A percentile compares a stretch with the other conserved stretches of the same genome.
phyloP scores from a whole-genome alignment of 768 basidiomycete genomes.

The Pleurotus tuber-regium region DNA sequence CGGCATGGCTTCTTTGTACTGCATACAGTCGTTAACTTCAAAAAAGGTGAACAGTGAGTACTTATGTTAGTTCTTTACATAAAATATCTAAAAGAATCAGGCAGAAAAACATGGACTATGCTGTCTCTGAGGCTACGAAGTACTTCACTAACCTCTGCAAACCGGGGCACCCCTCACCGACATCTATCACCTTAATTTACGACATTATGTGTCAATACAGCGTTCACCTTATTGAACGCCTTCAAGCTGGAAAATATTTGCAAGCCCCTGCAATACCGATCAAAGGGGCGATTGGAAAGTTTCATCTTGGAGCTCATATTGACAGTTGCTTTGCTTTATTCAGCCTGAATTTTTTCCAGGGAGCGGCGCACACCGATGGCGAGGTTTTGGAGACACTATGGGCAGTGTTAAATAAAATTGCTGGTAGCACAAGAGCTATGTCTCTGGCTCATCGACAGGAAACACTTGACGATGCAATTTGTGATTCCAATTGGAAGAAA shows the following conservation, averaged over 20 bases:
- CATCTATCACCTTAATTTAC: constrained; percentile 19
- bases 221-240: constrained; percentile 15
- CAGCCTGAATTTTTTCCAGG: constrained; percentile 25
- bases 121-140: constrained; percentile 18
- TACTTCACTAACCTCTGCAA: constrained; percentile 2
- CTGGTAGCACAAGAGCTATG: constrained; percentile 30
- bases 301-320: constrained; percentile 19
- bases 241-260: constrained; percentile 11
- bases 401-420: constrained; percentile 23
- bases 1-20: constrained; percentile 30
- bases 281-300: constrained; percentile 12
- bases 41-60: constrained; percentile 25
- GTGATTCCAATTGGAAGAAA: constrained; percentile 34
- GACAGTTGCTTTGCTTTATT: constrained; percentile 14
- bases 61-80: not conserved
- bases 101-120: constrained; percentile 27
- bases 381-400: constrained; percentile 33
- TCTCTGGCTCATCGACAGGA: constrained; percentile 24
- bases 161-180: too few relatives aligned
- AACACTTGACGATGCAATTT: constrained; percentile 34
- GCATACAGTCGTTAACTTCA: constrained; percentile 27
- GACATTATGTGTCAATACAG: constrained; percentile 28
- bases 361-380: constrained; percentile 28
- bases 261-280: not conserved
- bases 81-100: not conserved